Conservation (phyloP, 164 flowering plant species). For the Macadamia integrifolia region DNA sequence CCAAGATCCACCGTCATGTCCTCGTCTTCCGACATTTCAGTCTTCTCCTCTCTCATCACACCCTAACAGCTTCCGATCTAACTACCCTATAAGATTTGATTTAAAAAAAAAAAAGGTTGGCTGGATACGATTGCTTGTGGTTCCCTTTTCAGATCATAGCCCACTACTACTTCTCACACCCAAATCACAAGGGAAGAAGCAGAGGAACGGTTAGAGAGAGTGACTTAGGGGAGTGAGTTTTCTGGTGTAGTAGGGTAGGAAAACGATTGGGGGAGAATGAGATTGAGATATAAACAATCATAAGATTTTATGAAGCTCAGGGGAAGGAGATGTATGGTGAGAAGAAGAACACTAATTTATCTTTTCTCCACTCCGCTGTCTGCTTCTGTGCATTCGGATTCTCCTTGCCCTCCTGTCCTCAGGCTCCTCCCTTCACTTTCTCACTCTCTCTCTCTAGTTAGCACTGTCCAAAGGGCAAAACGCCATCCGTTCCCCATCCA, state of each 20-base stretch:
- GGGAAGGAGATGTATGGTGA: not conserved
- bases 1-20: slow-evolving; percentile 2
- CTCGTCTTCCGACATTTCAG: not conserved
- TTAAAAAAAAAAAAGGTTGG: too few relatives aligned
- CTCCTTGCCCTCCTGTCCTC: not conserved
- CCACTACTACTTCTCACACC: not conserved
- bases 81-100: too few relatives aligned
- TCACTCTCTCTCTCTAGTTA: not conserved
- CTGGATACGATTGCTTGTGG: too few relatives aligned
- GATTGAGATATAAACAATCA: not conserved
- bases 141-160: not conserved
- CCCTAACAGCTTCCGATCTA: not conserved
- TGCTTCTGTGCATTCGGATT: not conserved
- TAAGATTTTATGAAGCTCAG: not conserved
- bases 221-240: too few relatives aligned
- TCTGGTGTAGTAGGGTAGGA: not conserved
- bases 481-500: not conserved
- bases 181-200: not conserved
- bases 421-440: too few relatives aligned
- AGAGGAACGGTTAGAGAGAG: not conserved
- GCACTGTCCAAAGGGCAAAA: not conserved
- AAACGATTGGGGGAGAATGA: not conserved
- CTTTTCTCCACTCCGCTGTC: not conserved
- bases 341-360: not conserved
- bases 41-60: not conserved